A percentile compares a stretch with the other conserved stretches of the same genome.
Evolutionary conservation across 148 eudicot species (phyloP).

Genomic region (Tetragonia tetragonoides): DNA sequence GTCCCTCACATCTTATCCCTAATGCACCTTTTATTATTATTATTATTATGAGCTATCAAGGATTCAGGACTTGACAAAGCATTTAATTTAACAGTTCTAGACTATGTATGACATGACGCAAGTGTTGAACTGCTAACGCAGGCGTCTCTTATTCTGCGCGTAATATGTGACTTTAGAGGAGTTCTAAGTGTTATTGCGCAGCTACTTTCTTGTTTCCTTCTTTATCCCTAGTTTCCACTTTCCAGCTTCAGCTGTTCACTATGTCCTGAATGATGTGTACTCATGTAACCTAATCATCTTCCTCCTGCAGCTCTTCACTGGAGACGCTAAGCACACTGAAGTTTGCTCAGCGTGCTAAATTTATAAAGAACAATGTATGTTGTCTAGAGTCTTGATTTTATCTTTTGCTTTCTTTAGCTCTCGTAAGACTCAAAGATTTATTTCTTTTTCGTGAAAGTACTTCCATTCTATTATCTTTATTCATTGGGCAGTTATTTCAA

Average conservation of each 20-base stretch:
- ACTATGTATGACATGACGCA: no score
- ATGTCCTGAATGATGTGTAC: neutral
- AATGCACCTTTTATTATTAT: neutral
- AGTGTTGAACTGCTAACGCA: neutral
- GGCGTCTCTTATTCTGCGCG: neutral
- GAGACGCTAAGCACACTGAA: constrained; percentile 95
- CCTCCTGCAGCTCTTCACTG: constrained; percentile 71
- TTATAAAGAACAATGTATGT: constrained; percentile 94
- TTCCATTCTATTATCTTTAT: neutral
- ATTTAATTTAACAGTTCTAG: neutral
- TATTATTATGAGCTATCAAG: neutral
- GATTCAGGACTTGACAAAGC: neutral
- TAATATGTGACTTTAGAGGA: neutral
- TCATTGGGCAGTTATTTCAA: neutral
- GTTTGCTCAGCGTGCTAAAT: constrained; percentile 99
- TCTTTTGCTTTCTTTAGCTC: neutral
- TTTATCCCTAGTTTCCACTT: neutral
- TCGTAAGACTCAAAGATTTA: neutral
- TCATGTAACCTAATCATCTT: constrained; percentile 3
- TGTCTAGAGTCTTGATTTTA: constrained; percentile 3
- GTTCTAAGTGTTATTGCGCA: neutral
- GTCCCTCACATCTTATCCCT: neutral
- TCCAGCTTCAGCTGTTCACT: neutral
- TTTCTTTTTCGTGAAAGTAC: neutral
- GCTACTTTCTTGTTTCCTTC: neutral